Conservation (phyloP, 352 stramenopile species). For the Phytopythium aichiense region DNA sequence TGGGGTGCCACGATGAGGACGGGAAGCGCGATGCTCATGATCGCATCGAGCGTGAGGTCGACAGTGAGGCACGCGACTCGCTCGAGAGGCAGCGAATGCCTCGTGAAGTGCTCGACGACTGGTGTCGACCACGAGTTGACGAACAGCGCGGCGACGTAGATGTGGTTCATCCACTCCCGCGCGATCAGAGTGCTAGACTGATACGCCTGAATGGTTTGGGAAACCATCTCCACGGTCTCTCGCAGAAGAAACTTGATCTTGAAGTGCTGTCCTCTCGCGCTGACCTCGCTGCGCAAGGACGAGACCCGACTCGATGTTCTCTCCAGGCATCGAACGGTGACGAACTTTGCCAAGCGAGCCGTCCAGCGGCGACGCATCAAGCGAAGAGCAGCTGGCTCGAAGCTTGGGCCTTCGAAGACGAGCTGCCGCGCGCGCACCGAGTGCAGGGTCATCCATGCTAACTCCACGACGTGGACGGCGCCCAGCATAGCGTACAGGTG, state of each 20-base stretch:
- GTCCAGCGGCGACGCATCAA: no score
- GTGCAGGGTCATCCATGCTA: conserved; percentile 2
- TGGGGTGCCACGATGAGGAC: conserved; percentile 15
- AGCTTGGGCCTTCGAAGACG: not conserved
- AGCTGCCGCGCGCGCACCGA: conserved; percentile 6
- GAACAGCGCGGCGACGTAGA: conserved; percentile 14
- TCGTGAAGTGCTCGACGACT: conserved; percentile 15
- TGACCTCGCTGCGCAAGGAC: conserved; percentile 5
- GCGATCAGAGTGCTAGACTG: conserved; percentile 11
- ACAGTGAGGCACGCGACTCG: conserved; percentile 12
- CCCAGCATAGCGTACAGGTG: conserved; percentile 1
- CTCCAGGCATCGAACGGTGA: not conserved
- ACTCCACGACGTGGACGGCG: conserved; percentile 4
- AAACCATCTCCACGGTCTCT: conserved; percentile 19
- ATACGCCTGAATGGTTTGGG: conserved; percentile 18
- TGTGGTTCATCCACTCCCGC: conserved; percentile 17
- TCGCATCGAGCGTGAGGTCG: conserved; percentile 15
- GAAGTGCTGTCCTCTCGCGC: conserved; percentile 15
- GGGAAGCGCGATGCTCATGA: conserved; percentile 12
- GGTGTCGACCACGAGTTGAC: conserved; percentile 25
- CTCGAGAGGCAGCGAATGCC: conserved; percentile 11
- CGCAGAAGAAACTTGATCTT: conserved; percentile 13
- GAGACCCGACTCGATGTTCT: not conserved
- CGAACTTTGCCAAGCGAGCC: not conserved
- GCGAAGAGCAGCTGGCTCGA: not conserved